These are phyloP conservation scores for apple (Malus domestica) DNA, from an alignment of 306 rosid genomes.

Conservation along the genomic window DNA sequence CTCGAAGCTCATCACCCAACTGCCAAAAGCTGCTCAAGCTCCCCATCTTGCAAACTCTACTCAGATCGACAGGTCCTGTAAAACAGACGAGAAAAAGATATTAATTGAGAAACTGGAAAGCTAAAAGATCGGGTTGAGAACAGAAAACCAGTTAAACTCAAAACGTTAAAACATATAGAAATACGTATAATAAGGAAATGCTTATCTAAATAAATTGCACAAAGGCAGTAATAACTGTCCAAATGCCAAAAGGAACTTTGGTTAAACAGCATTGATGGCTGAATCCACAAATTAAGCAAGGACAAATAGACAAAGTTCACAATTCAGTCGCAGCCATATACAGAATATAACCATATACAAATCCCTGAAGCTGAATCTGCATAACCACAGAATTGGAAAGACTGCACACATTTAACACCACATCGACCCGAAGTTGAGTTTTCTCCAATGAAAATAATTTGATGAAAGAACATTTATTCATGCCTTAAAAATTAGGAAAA, in stretches of 20 bases:
- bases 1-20: slow-evolving; percentile 94
- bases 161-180: background rate
- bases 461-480: background rate
- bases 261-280: background rate
- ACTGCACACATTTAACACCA: background rate
- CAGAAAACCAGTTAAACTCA: background rate
- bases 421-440: background rate
- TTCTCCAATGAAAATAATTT: background rate
- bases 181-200: background rate
- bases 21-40: slow-evolving; percentile 88
- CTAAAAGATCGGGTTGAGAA: background rate
- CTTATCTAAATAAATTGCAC: background rate
- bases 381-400: background rate
- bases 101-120: background rate
- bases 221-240: background rate
- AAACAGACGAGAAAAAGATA: background rate
- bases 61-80: slow-evolving; percentile 10
- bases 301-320: background rate
- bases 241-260: background rate
- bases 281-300: background rate
- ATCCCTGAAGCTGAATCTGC: too few relatives aligned
- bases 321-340: background rate
- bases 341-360: too few relatives aligned
- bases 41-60: slow-evolving; percentile 59
- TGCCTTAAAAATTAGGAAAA: background rate